These are phyloP conservation scores for Chalciporus piperatus DNA, from an alignment of 768 basidiomycete species.

Conservation along the genomic window DNA sequence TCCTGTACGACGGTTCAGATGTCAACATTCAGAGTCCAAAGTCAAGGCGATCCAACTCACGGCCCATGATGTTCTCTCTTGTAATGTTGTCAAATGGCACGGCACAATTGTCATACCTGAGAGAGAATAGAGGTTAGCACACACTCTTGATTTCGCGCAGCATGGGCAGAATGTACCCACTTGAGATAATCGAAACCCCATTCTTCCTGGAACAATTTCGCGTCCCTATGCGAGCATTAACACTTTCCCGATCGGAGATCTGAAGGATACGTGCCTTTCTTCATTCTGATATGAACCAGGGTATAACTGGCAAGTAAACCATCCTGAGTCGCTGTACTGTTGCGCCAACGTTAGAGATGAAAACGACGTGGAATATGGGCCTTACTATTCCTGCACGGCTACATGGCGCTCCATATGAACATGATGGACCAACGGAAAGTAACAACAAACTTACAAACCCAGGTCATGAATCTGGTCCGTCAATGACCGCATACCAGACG, in stretches of 20 bases:
- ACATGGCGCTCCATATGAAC: neutral
- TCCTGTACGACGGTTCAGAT: conserved; percentile 35
- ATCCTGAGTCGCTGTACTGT: conserved; percentile 66
- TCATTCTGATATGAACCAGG: conserved; percentile 67
- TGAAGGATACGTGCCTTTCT: conserved; percentile 38
- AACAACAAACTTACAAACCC: conserved; percentile 46
- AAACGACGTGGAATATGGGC: neutral
- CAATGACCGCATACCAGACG: conserved; percentile 55
- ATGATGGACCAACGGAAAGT: neutral
- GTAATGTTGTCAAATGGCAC: conserved; percentile 58
- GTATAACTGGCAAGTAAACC: conserved; percentile 64
- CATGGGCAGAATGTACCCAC: conserved; percentile 32
- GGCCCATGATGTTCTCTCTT: conserved; percentile 53
- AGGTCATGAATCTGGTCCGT: conserved; percentile 54
- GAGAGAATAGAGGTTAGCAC: neutral
- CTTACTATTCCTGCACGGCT: conserved; percentile 64
- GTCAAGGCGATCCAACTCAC: conserved; percentile 31
- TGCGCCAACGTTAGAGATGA: conserved; percentile 1
- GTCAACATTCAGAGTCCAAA: neutral
- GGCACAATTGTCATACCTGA: conserved; percentile 61
- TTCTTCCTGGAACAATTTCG: conserved; percentile 53
- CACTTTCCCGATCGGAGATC: neutral
- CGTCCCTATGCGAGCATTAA: conserved; percentile 41
- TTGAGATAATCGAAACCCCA: conserved; percentile 70
- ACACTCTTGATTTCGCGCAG: neutral